Base-by-base conservation (phyloP, 305 asterid genomes). In the Plantago lanceolata region DNA sequence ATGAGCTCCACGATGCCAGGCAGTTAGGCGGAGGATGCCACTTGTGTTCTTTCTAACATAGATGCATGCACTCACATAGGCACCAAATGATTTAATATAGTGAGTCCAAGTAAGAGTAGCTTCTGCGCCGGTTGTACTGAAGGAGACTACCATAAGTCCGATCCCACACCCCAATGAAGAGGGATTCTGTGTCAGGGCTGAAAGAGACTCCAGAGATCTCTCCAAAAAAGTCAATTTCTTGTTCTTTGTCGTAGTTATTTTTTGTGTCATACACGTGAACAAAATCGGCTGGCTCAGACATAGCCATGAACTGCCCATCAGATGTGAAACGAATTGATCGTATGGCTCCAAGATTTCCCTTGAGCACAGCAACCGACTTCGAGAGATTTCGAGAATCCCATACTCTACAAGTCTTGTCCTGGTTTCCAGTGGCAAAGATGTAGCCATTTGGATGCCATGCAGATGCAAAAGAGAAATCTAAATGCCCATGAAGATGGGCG, bases 381-480 rank as follows among this genome's bases (percentile, higher is more conserved):
- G 85, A 79, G 57, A 81, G 71, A 62, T 81, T 76, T 6, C 90
- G 79, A 3, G 76, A 31, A 63, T 84, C 90, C 87, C 87, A 84
- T 50, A 84, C 78, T 45, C 90, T 73, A 67, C 87, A 84, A 44
- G 90, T 84, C 55, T 81, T 81, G 71, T 84, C 90, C 67, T 84
- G 90, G 68, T 84, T 84, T 43, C 90, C 87, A 3, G 87, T 84
- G 55, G 90, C 87, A 59, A 84, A 77, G 15, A 65, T 64, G 54
- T 63, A 64, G 12, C 90, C 90, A 44, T 78, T 71, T 16, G 83
- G 87, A 71, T 84, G 90, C 90, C 90, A 84, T 56, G 90, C 90
- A 31, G 89, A 78, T 0, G 89, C 86, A 35, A 80, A 83, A 16
- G 89, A 83, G 75, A 61, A 83, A 73, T 80, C 86, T 53, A 68